Conservation (phyloP, 1,284 basidiomycete genomes). For the Entoloma clypeatum region DNA sequence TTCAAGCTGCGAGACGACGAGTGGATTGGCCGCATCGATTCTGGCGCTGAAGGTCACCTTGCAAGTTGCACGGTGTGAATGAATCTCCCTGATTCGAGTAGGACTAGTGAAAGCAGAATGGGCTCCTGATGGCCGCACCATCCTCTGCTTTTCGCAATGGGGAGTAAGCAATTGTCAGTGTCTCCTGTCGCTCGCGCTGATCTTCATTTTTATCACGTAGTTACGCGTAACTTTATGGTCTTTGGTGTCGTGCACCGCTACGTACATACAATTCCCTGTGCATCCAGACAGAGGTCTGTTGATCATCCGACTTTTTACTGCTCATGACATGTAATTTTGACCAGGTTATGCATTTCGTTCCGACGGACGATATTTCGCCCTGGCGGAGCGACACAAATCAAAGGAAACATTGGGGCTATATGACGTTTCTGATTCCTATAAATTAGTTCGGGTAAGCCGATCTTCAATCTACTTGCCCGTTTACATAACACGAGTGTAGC, state of each 20-base stretch:
- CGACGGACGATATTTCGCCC: constrained; percentile 75
- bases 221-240: constrained; percentile 81
- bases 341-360: constrained; percentile 75
- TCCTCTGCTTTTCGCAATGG: constrained; percentile 87
- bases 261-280: constrained; percentile 75
- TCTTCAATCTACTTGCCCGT: constrained; percentile 1
- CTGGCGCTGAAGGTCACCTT: constrained; percentile 75
- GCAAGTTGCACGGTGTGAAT: too few species aligned
- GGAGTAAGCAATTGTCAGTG: constrained; percentile 54
- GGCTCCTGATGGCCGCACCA: constrained; percentile 75
- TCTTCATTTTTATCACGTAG: constrained; percentile 34
- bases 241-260: constrained; percentile 61
- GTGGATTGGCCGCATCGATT: constrained; percentile 69
- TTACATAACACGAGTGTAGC: constrained; percentile 37
- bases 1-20: constrained; percentile 71
- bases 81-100: constrained; percentile 21
- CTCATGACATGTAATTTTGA: not conserved
- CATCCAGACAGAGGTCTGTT: constrained; percentile 68
- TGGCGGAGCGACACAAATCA: constrained; percentile 82
- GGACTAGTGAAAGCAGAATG: constrained; percentile 79
- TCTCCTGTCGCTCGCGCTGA: constrained; percentile 1
- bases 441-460: constrained; percentile 64
- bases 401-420: constrained; percentile 84
- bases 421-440: constrained; percentile 65
- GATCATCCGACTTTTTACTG: not conserved